Percentiles rank a stretch among this genome's conserved stretches.
These are phyloP conservation scores for Penicillium bovifimosum DNA, from an alignment of 495 filamentous ascomycete genomes.

Conservation along the genomic window DNA sequence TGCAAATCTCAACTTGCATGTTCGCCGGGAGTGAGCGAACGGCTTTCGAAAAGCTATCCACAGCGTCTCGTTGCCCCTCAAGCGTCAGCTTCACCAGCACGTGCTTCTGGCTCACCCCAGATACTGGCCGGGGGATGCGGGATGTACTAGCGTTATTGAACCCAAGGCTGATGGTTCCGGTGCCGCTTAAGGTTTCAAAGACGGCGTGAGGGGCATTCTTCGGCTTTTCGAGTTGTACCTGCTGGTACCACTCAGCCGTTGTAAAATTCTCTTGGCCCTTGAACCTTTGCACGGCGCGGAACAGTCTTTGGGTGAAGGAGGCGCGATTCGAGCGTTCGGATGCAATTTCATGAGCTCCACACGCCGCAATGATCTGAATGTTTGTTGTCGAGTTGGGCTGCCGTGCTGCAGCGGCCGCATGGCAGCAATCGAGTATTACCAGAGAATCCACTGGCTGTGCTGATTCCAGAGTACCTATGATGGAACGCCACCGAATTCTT, in stretches of 20 bases:
- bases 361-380: background rate
- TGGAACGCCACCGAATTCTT: background rate
- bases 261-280: background rate
- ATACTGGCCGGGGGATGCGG: background rate
- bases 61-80: background rate
- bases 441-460: background rate
- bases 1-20: background rate
- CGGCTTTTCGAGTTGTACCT: background rate
- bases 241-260: background rate
- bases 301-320: background rate
- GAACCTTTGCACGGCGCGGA: background rate
- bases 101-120: background rate
- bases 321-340: background rate
- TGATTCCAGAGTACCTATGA: background rate
- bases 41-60: background rate
- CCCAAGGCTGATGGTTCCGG: background rate
- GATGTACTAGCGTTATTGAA: background rate
- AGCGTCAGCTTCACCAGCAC: background rate
- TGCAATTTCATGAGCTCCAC: background rate
- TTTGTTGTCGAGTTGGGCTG: background rate
- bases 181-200: background rate
- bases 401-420: background rate
- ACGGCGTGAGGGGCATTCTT: background rate
- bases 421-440: background rate
- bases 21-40: background rate